Evolutionary conservation across 352 stramenopile genomes (phyloP).

Genomic region (Phytophthora colocasiae): DNA sequence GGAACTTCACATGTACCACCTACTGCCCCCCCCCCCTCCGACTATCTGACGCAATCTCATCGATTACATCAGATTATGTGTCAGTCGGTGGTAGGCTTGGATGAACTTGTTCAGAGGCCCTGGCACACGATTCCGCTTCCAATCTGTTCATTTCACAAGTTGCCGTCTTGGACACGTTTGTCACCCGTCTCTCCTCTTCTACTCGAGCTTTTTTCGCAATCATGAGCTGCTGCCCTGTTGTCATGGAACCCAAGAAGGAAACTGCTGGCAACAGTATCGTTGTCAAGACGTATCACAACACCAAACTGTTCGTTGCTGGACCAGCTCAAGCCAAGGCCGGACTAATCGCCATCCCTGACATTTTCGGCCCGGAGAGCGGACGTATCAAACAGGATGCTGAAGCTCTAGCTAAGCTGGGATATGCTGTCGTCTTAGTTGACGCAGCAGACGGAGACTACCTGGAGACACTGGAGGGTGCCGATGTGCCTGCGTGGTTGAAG

Average conservation of each 20-base stretch:
- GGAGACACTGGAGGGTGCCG: conserved; percentile 4
- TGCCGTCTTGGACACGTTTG: not conserved
- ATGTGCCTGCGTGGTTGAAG: conserved; percentile 15
- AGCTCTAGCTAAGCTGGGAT: conserved; percentile 39
- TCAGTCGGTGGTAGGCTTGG: no score
- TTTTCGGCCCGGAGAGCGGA: conserved; percentile 41
- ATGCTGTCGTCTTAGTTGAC: conserved; percentile 43
- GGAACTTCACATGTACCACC: no score
- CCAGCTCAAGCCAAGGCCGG: conserved; percentile 32
- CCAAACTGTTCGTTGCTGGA: conserved; percentile 34
- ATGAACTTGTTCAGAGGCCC: not conserved
- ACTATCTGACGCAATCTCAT: conserved; percentile 17
- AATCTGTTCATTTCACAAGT: conserved; percentile 9
- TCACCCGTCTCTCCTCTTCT: no score
- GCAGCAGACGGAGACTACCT: conserved; percentile 36
- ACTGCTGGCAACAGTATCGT: conserved; percentile 12
- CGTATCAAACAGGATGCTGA: conserved; percentile 47
- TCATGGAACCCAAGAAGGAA: conserved; percentile 21
- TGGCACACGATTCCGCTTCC: not conserved
- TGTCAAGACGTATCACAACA: conserved; percentile 25
- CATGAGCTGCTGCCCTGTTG: conserved; percentile 34
- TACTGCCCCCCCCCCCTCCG: no score
- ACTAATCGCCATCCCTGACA: conserved; percentile 42
- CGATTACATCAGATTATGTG: not conserved
- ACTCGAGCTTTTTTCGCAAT: not conserved